Evolutionary conservation across 805 yeast genomes (phyloP), one percentile per base, ranked within the genome.

Genomic region (Wickerhamiella occidentalis): DNA sequence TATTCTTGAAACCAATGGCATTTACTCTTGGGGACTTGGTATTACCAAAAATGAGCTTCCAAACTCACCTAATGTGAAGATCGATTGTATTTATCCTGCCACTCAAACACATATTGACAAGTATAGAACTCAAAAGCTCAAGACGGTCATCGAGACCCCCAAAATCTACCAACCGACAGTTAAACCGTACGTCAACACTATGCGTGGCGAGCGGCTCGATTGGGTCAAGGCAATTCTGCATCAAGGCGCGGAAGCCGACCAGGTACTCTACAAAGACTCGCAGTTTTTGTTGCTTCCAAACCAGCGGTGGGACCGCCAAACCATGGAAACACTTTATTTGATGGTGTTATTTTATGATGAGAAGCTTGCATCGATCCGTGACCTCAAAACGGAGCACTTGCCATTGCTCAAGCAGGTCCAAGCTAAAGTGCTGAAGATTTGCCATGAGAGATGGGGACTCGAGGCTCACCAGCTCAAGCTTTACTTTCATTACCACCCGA

Each of bases 401-500:
- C 71, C 70, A 0, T 83, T 80, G 69, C 68, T 92, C 49, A 62
- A 70, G 51, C 51, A 58, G 2, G 56, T 90, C 5, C 65, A 68
- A 45, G 52, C 59, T 9, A 72, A 71, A 19, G 72, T 85, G 9
- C 64, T 67, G 48, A 55, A 60, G 1, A 73, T 74, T 2, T 75
- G 85, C 4, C 66, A 77, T 0, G 60, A 63, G 19, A 60, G 67
- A 37, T 83, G 75, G 60, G 68, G 69, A 9, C 59, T 86, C 11
- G 63, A 56, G 1, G 57, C 67, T 0, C 81, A 82, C 60, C 75
- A 79, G 56, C 62, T 92, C 56, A 74, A 94, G 51, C 62, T 87
- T 1, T 92, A 84, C 61, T 74, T 92, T 45, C 98, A 92, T 56
- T 68, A 92, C 64, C 97, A 88, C 56, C 98, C 98, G 0, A 83